These are phyloP conservation scores for Ilyonectria robusta DNA, from an alignment of 2,329 filamentous ascomycete genomes.

Conservation along the genomic window DNA sequence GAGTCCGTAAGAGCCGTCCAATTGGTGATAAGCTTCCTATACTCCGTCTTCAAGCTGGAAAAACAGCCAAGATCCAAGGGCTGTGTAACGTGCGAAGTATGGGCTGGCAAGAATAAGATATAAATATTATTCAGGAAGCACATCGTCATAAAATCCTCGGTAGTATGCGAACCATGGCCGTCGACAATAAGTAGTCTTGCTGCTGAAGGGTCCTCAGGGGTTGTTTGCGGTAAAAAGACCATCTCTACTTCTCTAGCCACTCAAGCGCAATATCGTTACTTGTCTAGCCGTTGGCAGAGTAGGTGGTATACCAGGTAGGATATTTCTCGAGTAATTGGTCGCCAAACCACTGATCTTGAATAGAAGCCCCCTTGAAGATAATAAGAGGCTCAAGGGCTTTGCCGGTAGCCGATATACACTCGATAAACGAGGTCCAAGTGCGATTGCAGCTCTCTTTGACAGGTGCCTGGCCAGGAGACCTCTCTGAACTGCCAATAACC, in stretches of 20 bases:
- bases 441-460: too few relatives aligned
- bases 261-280: neutral
- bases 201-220: neutral
- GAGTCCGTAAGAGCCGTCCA: too few relatives aligned
- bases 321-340: too few relatives aligned
- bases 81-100: neutral
- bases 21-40: neutral
- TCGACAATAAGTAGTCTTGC: neutral
- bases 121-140: neutral
- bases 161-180: neutral
- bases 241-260: neutral
- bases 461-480: too few relatives aligned
- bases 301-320: too few relatives aligned
- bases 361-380: too few relatives aligned
- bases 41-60: neutral
- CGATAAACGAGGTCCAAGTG: too few relatives aligned
- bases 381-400: too few relatives aligned
- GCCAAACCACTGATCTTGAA: too few relatives aligned
- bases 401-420: too few relatives aligned
- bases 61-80: neutral
- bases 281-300: neutral
- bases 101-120: neutral
- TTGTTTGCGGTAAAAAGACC: neutral
- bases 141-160: neutral
- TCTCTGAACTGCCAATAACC: too few relatives aligned